phyloP scores from a whole-genome alignment of 1,284 basidiomycete genomes.

The Clitocybe nebularis region DNA sequence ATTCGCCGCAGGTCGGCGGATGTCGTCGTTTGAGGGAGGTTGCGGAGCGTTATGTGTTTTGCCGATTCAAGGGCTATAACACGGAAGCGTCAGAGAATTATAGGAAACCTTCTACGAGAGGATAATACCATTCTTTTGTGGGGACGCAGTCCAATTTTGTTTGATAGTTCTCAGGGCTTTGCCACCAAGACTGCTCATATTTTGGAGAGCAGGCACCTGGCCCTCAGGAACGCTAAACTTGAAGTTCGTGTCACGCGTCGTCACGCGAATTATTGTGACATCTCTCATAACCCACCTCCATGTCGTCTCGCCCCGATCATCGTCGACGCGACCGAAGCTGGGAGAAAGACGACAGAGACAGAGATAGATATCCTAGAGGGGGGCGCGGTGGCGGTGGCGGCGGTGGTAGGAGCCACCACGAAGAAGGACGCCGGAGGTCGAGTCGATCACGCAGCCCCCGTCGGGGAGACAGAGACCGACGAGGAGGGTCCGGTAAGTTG shows the following conservation, averaged over 20 bases:
- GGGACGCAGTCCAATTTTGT: too few relatives aligned
- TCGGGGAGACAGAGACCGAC: constrained; percentile 42
- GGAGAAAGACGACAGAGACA: constrained; percentile 55
- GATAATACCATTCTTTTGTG: too few relatives aligned
- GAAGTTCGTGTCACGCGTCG: constrained; percentile 18
- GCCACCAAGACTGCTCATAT: too few relatives aligned
- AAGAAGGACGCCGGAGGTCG: constrained; percentile 45
- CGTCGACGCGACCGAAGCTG: constrained; percentile 64
- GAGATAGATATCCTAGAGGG: constrained; percentile 36
- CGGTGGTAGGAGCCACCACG: constrained; percentile 35
- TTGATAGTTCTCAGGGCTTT: too few relatives aligned
- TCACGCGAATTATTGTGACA: constrained; percentile 11
- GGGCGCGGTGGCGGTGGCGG: constrained; percentile 26
- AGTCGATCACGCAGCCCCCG: constrained; percentile 71
- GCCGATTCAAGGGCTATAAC: constrained; percentile 16
- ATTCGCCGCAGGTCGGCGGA: constrained; percentile 54
- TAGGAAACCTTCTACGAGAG: too few relatives aligned
- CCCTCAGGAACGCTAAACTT: too few relatives aligned
- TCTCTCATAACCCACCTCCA: constrained; percentile 15
- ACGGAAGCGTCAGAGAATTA: constrained; percentile 5
- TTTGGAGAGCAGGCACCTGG: too few relatives aligned
- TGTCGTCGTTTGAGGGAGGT: constrained; percentile 48
- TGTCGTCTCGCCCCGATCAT: constrained; percentile 48
- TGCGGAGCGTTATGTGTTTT: constrained; percentile 40
- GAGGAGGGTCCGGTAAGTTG: constrained; percentile 32